A percentile compares a stretch with the other conserved stretches of the same genome.
These are phyloP conservation scores for Penicillium verhagenii DNA, from an alignment of 495 filamentous ascomycete species.

Conservation along the genomic window DNA sequence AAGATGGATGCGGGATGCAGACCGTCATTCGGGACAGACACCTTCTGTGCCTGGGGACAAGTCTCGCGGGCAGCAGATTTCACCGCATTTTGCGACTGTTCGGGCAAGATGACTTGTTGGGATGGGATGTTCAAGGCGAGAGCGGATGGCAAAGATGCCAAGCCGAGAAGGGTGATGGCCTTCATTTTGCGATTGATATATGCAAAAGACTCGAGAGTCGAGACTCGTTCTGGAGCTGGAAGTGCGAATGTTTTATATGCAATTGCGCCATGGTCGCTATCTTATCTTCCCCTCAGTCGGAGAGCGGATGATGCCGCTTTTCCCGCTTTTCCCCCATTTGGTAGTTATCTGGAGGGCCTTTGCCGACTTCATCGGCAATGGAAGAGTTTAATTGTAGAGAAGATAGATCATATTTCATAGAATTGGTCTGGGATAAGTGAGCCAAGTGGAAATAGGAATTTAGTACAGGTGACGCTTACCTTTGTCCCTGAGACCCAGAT, in stretches of 20 bases:
- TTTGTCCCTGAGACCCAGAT: no score
- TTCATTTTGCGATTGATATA: slow-evolving; percentile 15
- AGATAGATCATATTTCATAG: not conserved
- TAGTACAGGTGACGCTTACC: no score
- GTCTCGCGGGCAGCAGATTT: slow-evolving; percentile 21
- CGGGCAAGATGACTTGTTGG: slow-evolving; percentile 20
- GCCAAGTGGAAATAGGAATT: no score
- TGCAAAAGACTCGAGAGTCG: not conserved
- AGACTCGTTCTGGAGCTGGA: not conserved
- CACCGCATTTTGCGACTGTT: slow-evolving; percentile 1
- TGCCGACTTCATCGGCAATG: slow-evolving; percentile 19
- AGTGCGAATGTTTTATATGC: not conserved
- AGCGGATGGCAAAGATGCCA: slow-evolving; percentile 23
- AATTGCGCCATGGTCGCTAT: slow-evolving; percentile 10
- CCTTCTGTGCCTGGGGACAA: slow-evolving; percentile 35
- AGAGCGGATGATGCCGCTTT: slow-evolving; percentile 11
- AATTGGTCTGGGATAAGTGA: not conserved
- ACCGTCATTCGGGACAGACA: slow-evolving; percentile 24
- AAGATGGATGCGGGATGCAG: slow-evolving; percentile 29
- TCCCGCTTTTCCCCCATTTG: slow-evolving; percentile 14
- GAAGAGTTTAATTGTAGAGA: not conserved
- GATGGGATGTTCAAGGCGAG: slow-evolving; percentile 26
- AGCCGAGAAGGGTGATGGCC: slow-evolving; percentile 11
- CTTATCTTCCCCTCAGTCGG: slow-evolving; percentile 14
- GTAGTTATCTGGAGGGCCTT: slow-evolving; percentile 9